Evolutionary conservation across 169 alveolate species (phyloP).

Genomic region (Eimeria acervulina): DNA sequence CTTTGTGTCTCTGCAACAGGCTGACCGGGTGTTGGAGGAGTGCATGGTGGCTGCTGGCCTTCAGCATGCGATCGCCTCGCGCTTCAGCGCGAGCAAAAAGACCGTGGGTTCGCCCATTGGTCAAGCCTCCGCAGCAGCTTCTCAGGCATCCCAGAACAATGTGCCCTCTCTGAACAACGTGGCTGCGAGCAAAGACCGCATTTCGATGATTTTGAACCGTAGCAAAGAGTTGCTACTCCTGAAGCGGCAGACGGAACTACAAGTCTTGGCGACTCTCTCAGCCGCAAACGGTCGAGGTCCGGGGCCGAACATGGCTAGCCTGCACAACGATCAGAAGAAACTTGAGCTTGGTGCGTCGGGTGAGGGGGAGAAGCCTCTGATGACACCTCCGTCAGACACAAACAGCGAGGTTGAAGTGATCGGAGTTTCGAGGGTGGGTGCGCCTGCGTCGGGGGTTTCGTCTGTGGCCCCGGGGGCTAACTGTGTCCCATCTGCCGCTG

Average conservation of each 20-base stretch:
- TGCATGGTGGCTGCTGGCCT: slow-evolving; percentile 81
- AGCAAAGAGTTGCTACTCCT: slow-evolving; percentile 72
- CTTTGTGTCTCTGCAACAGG: slow-evolving; percentile 18
- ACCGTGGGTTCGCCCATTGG: slow-evolving; percentile 26
- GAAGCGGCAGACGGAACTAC: slow-evolving; percentile 67
- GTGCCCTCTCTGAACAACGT: slow-evolving; percentile 5
- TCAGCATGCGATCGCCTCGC: slow-evolving; percentile 80
- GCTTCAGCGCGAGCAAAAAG: slow-evolving; percentile 44
- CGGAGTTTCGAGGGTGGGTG: slow-evolving; percentile 32
- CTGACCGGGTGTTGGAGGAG: slow-evolving; percentile 78
- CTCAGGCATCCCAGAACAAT: slow-evolving; percentile 14
- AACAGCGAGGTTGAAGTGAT: slow-evolving; percentile 80
- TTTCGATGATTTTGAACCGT: slow-evolving; percentile 64
- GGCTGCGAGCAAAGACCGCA: slow-evolving; percentile 45
- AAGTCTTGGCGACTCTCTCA: slow-evolving; percentile 59
- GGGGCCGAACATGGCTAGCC: slow-evolving; percentile 14
- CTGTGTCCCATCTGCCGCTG: slow-evolving; percentile 35
- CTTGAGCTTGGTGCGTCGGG: slow-evolving; percentile 38
- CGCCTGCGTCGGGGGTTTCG: slow-evolving; percentile 16
- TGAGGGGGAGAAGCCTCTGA: slow-evolving; percentile 34
- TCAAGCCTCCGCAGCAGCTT: slow-evolving; percentile 24
- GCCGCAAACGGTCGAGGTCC: slow-evolving; percentile 56
- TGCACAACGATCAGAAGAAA: slow-evolving; percentile 40
- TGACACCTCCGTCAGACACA: slow-evolving; percentile 66
- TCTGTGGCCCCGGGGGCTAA: not conserved